Percentiles rank a stretch among this genome's conserved stretches.
Conservation (phyloP, 2,329 filamentous ascomycete species). For the Aureobasidium leucospermi region DNA sequence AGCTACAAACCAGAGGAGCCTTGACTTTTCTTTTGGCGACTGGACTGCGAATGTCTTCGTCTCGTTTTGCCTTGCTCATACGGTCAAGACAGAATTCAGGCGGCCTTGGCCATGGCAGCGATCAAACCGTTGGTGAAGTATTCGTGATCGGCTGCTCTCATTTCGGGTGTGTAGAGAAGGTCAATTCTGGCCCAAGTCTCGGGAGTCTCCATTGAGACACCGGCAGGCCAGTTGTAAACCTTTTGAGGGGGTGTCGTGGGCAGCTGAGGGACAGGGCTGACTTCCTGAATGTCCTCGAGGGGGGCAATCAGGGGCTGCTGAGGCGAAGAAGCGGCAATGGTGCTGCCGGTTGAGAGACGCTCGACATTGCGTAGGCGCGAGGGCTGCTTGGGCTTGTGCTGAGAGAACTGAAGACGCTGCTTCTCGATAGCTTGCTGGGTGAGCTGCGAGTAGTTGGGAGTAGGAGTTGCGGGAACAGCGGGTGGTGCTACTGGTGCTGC, state of each 20-base stretch:
- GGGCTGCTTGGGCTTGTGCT: slow-evolving; percentile 36
- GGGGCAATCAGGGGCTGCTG: not conserved
- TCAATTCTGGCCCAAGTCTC: not conserved
- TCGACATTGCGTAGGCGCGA: slow-evolving; percentile 34
- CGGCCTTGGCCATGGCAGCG: not conserved
- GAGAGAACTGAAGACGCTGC: slow-evolving; percentile 1
- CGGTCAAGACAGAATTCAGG: not conserved
- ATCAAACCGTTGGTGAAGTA: not conserved
- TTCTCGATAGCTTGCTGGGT: slow-evolving; percentile 11
- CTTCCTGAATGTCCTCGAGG: not conserved
- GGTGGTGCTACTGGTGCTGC: slow-evolving; percentile 6
- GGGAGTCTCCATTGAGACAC: not conserved
- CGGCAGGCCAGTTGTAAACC: not conserved
- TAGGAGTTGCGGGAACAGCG: not conserved
- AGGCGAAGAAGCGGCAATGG: not conserved
- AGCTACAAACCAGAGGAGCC: not conserved
- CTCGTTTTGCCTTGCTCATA: not conserved
- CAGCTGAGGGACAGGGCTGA: not conserved
- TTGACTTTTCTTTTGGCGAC: not conserved
- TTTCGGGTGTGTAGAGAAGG: not conserved
- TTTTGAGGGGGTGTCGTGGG: not conserved
- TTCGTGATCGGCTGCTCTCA: not conserved
- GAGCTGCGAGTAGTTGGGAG: not conserved
- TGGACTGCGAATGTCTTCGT: not conserved
- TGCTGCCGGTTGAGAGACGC: slow-evolving; percentile 15